These are phyloP conservation scores for Gamsiella multidivaricata DNA, from an alignment of 192 early-diverging fungal species.

Conservation along the genomic window DNA sequence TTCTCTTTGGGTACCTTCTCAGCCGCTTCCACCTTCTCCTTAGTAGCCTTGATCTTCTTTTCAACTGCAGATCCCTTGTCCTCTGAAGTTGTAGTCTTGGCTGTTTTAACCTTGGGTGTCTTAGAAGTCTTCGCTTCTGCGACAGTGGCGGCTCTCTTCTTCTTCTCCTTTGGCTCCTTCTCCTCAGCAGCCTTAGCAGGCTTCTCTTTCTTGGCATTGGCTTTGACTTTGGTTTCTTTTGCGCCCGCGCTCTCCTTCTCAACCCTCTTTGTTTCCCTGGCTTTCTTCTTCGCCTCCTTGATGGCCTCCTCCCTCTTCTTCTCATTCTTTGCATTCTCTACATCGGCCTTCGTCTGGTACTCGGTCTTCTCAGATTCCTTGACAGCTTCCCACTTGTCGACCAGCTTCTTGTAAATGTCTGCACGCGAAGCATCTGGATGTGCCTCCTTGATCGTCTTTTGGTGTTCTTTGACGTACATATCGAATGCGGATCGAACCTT, in stretches of 20 bases:
- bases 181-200: not conserved
- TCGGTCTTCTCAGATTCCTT: slow-evolving; percentile 21
- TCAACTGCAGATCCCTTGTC: slow-evolving; percentile 4
- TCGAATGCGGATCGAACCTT: slow-evolving; percentile 50
- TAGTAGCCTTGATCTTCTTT: slow-evolving; percentile 4
- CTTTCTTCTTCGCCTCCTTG: slow-evolving; percentile 33
- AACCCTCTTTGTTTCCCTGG: slow-evolving; percentile 20
- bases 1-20: slow-evolving; percentile 25
- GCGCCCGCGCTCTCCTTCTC: slow-evolving; percentile 9
- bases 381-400: slow-evolving; percentile 51
- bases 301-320: slow-evolving; percentile 29
- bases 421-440: slow-evolving; percentile 44
- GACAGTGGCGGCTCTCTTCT: not conserved
- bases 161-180: slow-evolving; percentile 12
- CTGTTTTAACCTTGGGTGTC: slow-evolving; percentile 11
- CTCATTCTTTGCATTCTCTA: slow-evolving; percentile 36
- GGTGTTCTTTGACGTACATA: slow-evolving; percentile 49
- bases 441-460: slow-evolving; percentile 40
- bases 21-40: not conserved
- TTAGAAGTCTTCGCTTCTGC: slow-evolving; percentile 4
- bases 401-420: slow-evolving; percentile 40
- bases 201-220: slow-evolving; percentile 17
- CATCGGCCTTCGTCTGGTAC: slow-evolving; percentile 36
- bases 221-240: not conserved
- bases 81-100: not conserved